Conservation (phyloP, 371 early-diverging fungal species). For the Dipsacomyces acuminosporus region DNA sequence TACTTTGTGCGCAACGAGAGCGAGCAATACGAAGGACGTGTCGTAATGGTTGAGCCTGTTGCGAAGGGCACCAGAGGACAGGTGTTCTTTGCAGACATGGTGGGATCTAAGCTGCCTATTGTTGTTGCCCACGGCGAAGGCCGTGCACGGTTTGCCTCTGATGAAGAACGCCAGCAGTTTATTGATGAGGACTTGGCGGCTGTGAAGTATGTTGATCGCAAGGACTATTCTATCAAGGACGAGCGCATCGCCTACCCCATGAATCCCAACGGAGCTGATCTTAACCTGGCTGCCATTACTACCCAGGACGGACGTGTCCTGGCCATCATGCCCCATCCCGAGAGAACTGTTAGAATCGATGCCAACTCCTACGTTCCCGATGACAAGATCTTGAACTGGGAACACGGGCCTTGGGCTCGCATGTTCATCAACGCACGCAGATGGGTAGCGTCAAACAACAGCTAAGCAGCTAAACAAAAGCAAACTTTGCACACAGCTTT, state of each 20-base stretch:
- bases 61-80: conserved; percentile 8
- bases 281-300: conserved; percentile 78
- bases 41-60: conserved; percentile 63
- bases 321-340: conserved; percentile 98
- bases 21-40: conserved; percentile 92
- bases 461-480: no score
- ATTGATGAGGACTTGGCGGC: conserved; percentile 54
- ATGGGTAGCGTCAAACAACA: conserved; percentile 54
- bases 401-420: conserved; percentile 77
- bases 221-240: conserved; percentile 13
- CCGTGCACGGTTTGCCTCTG: conserved; percentile 66
- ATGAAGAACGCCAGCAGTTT: conserved; percentile 49
- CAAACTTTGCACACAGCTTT: no score
- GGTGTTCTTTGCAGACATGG: conserved; percentile 83
- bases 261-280: conserved; percentile 93
- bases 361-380: conserved; percentile 84
- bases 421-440: conserved; percentile 77
- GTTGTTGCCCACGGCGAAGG: conserved; percentile 98
- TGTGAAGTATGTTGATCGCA: conserved; percentile 75
- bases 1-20: conserved; percentile 80
- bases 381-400: conserved; percentile 56
- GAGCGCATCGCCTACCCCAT: conserved; percentile 68
- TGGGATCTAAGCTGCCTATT: conserved; percentile 85
- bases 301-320: conserved; percentile 84
- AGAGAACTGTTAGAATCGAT: conserved; percentile 78